Percentiles rank a stretch among this genome's conserved stretches.
phyloP scores from a whole-genome alignment of 768 basidiomycete genomes.

The Trametes gibbosa region DNA sequence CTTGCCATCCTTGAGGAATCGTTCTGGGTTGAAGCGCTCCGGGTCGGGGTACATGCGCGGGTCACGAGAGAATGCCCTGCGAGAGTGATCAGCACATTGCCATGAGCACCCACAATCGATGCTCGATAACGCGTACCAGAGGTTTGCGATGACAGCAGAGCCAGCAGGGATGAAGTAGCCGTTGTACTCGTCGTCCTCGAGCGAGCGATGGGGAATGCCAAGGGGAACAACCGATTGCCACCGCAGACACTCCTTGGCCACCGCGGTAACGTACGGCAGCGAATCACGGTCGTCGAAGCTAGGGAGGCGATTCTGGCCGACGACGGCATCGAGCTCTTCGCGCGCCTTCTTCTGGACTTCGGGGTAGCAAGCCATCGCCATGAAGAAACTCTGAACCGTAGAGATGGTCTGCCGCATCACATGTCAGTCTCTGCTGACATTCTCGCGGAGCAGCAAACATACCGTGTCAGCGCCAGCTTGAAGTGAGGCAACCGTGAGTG shows the following conservation, averaged over 20 bases:
- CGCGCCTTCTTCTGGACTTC: constrained; percentile 21
- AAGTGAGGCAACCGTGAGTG: not conserved
- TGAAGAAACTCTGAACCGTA: constrained; percentile 19
- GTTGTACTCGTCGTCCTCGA: constrained; percentile 18
- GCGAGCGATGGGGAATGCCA: constrained; percentile 12
- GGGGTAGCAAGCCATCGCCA: constrained; percentile 19
- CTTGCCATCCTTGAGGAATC: constrained; percentile 16
- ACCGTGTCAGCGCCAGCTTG: constrained; percentile 25
- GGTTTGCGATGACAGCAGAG: constrained; percentile 9
- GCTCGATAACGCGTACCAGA: not conserved
- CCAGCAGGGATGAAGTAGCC: constrained; percentile 19
- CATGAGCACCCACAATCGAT: not conserved
- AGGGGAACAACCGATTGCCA: constrained; percentile 25
- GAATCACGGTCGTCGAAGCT: constrained; percentile 20
- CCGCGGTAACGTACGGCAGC: constrained; percentile 28
- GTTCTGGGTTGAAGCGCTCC: constrained; percentile 16
- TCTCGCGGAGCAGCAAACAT: not conserved
- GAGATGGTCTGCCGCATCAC: constrained; percentile 20
- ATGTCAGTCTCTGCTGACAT: not conserved
- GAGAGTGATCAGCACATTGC: not conserved
- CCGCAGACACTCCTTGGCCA: constrained; percentile 27
- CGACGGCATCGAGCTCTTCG: constrained; percentile 16
- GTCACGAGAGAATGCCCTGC: constrained; percentile 15
- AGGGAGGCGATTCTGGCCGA: constrained; percentile 25
- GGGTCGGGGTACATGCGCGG: constrained; percentile 10